phyloP scores from a whole-genome alignment of 148 eudicot genomes.

The Rhododendron henanense region DNA sequence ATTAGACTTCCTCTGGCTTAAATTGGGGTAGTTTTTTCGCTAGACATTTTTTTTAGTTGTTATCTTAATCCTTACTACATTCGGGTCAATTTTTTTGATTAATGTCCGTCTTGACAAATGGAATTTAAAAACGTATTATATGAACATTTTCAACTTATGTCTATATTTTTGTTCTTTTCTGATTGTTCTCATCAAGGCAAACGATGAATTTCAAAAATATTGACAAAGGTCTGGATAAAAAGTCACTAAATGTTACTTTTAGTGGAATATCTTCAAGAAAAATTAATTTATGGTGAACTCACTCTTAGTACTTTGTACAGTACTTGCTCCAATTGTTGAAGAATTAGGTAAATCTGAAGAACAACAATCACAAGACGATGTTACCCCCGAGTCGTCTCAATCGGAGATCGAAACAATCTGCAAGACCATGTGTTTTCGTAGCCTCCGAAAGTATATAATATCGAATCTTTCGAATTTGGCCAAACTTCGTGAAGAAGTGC shows the following conservation, averaged over 20 bases:
- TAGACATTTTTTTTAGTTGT: not conserved
- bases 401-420: conserved; percentile 26
- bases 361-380: not conserved
- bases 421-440: conserved; percentile 20
- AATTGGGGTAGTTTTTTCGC: not conserved
- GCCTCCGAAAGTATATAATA: conserved; percentile 28
- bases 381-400: not conserved
- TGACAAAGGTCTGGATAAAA: not conserved
- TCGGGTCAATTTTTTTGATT: not conserved
- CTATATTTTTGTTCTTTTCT: not conserved
- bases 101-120: not conserved
- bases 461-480: conserved; percentile 6
- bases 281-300: not conserved
- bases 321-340: not conserved
- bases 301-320: not conserved
- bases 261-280: not conserved
- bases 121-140: not conserved
- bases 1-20: not conserved
- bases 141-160: not conserved
- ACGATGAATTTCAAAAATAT: not conserved
- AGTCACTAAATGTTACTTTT: not conserved
- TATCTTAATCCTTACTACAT: not conserved
- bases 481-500: conserved; percentile 31
- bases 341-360: conserved; percentile 1
- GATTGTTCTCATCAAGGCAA: not conserved